These are phyloP conservation scores for Gastrolobium villosum DNA, from an alignment of 306 rosid species.

Conservation along the genomic window DNA sequence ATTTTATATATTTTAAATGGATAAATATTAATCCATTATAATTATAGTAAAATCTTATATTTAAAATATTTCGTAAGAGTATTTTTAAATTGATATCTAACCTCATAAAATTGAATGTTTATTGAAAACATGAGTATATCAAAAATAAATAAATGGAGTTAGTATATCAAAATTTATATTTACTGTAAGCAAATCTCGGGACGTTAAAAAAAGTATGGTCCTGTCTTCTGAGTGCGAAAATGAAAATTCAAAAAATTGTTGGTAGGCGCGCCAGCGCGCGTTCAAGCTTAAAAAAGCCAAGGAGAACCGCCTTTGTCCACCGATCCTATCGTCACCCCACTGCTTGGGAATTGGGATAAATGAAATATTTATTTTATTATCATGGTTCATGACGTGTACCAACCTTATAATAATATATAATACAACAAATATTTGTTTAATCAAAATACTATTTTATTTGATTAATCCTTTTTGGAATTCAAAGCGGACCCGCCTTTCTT, in stretches of 20 bases:
- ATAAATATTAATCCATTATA: too few relatives aligned
- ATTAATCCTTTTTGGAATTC: not conserved
- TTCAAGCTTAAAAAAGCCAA: not conserved
- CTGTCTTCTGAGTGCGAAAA: not conserved
- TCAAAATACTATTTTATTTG: not conserved
- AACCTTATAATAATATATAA: not conserved
- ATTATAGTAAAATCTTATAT: too few relatives aligned
- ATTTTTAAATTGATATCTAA: too few relatives aligned
- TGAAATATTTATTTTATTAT: not conserved
- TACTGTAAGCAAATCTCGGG: too few relatives aligned
- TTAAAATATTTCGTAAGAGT: too few relatives aligned
- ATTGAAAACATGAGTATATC: too few relatives aligned
- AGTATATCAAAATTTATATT: too few relatives aligned
- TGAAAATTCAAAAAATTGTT: conserved; percentile 17
- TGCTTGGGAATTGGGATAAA: not conserved
- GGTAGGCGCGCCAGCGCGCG: not conserved
- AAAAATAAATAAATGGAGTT: too few relatives aligned
- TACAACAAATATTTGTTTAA: not conserved
- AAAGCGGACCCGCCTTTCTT: not conserved
- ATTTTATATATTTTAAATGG: too few relatives aligned
- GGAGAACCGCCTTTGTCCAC: conserved; percentile 5
- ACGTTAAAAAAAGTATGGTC: too few relatives aligned
- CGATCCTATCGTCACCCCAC: not conserved
- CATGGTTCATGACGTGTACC: not conserved
- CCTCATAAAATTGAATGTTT: too few relatives aligned